Evolutionary conservation across 768 basidiomycete species (phyloP).

Genomic region (Podaxis rugospora): DNA sequence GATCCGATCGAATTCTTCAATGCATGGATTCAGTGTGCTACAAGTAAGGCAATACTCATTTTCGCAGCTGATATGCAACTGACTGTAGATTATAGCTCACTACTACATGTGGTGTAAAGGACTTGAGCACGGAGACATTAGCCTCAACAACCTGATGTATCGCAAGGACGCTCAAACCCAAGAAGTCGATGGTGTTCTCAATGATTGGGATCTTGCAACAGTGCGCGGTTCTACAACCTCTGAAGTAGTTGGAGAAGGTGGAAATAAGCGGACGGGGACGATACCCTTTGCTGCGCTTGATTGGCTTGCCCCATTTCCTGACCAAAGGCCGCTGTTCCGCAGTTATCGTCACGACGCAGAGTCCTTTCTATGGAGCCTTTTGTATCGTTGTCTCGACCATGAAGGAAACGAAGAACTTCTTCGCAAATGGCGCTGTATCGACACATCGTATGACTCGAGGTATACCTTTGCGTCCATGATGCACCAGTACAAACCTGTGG

Average conservation of each 20-base stretch:
- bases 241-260: neutral
- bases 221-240: neutral
- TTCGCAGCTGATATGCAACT: neutral
- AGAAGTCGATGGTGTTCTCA: neutral
- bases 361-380: neutral
- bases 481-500: rapidly evolving
- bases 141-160: neutral
- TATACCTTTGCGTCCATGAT: neutral
- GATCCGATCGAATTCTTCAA: neutral
- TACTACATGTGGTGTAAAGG: neutral
- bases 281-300: neutral
- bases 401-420: neutral
- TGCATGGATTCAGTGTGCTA: neutral
- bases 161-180: neutral
- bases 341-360: neutral
- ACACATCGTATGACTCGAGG: neutral
- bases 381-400: neutral
- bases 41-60: neutral
- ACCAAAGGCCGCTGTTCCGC: neutral
- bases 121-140: neutral
- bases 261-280: neutral
- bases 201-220: neutral
- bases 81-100: neutral
- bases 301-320: neutral
- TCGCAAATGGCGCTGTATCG: neutral